Percentiles rank a stretch among this genome's conserved stretches.
These are phyloP conservation scores for Plantago elongata DNA, from an alignment of 257 asterid species.

Conservation along the genomic window DNA sequence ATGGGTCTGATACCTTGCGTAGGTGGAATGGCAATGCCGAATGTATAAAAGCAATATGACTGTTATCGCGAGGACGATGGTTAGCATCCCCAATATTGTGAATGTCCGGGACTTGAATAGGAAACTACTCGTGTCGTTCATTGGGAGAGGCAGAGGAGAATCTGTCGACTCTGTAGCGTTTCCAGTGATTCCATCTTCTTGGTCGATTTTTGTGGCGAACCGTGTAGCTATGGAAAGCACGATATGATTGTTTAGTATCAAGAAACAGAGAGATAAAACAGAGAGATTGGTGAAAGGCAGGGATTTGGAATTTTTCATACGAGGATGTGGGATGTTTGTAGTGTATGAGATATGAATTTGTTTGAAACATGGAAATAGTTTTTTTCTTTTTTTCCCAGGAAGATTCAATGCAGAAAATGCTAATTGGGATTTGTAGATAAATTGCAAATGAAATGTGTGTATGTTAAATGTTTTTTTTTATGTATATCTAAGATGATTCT, in stretches of 20 bases:
- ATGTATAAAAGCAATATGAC: slow-evolving; percentile 48
- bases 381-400: too few species aligned
- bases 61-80: slow-evolving; percentile 41
- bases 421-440: too few species aligned
- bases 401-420: too few species aligned
- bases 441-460: too few species aligned
- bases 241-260: neutral
- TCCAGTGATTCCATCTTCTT: slow-evolving; percentile 1
- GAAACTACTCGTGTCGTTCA: neutral
- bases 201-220: neutral
- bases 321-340: too few species aligned
- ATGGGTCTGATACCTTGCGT: neutral
- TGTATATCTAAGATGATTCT: too few species aligned
- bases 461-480: too few species aligned
- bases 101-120: slow-evolving; percentile 41
- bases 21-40: slow-evolving; percentile 37
- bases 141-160: slow-evolving; percentile 23
- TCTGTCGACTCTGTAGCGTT: slow-evolving; percentile 5
- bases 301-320: slow-evolving; percentile 33
- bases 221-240: neutral
- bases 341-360: neutral
- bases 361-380: too few species aligned
- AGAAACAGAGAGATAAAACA: slow-evolving; percentile 19
- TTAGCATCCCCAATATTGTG: slow-evolving; percentile 37
- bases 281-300: slow-evolving; percentile 5